A percentile compares a stretch with the other conserved stretches of the same genome.
phyloP scores from a whole-genome alignment of 306 rosid genomes.

The Aeschynomene evenia region DNA sequence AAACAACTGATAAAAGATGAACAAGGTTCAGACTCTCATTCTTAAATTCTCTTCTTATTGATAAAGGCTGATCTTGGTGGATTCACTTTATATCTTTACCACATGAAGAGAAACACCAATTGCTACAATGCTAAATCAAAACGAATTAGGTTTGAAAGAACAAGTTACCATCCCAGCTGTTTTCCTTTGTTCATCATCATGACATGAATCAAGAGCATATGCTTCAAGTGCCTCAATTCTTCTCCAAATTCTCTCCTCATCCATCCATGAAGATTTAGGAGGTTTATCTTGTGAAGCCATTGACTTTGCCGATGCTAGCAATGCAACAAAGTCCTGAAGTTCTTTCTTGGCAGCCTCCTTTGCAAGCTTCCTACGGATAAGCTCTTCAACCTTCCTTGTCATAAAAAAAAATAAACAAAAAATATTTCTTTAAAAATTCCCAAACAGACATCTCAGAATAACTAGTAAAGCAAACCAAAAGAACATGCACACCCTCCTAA shows the following conservation, averaged over 20 bases:
- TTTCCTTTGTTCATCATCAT: slow-evolving; percentile 70
- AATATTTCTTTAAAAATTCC: not conserved
- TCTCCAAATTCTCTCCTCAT: slow-evolving; percentile 58
- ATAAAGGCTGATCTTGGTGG: not conserved
- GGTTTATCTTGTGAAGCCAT: slow-evolving; percentile 69
- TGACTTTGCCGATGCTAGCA: slow-evolving; percentile 69
- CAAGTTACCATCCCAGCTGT: slow-evolving; percentile 73
- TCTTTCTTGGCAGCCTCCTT: slow-evolving; percentile 90
- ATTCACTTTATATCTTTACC: not conserved
- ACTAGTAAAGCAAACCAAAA: slow-evolving; percentile 14
- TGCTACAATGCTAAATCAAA: slow-evolving; percentile 24
- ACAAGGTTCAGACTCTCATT: not conserved
- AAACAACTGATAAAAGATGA: not conserved
- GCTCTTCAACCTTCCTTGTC: slow-evolving; percentile 82
- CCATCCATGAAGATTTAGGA: slow-evolving; percentile 72
- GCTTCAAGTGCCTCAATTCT: slow-evolving; percentile 77
- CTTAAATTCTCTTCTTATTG: not conserved
- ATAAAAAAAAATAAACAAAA: too few species aligned
- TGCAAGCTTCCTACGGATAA: slow-evolving; percentile 62
- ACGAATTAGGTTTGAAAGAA: slow-evolving; percentile 25
- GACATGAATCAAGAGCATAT: slow-evolving; percentile 81
- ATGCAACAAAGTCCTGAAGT: slow-evolving; percentile 56
- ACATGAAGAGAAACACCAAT: slow-evolving; percentile 6
- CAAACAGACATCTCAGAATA: slow-evolving; percentile 4
- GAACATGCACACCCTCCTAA: not conserved